These are phyloP conservation scores for Metschnikowia dekortorum DNA, from an alignment of 805 yeast species.

Conservation along the genomic window DNA sequence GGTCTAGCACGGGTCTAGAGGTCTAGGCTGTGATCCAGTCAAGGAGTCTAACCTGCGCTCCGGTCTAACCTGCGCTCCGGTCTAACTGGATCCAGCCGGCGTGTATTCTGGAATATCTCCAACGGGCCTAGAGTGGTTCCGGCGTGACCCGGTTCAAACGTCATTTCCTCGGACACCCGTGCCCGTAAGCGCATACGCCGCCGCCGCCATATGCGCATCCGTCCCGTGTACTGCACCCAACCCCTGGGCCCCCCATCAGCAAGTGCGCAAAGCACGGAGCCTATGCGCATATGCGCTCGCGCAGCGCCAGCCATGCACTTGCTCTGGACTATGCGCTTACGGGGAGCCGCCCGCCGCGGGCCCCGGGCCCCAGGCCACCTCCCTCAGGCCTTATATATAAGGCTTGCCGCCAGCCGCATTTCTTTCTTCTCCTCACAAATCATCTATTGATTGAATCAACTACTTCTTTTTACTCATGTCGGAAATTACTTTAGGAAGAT, in stretches of 20 bases:
- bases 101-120: too few species aligned
- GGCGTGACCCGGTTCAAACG: too few species aligned
- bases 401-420: background rate
- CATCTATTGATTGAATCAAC: slow-evolving; percentile 1
- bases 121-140: background rate
- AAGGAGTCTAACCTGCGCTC: too few species aligned
- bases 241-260: background rate
- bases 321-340: slow-evolving; percentile 12
- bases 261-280: background rate
- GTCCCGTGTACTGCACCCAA: background rate
- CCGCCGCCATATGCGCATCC: background rate
- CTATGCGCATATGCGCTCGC: background rate
- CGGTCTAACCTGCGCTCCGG: too few species aligned
- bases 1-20: too few species aligned
- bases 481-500: slow-evolving; percentile 66
- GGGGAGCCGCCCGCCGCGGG: background rate
- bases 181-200: background rate
- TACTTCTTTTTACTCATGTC: slow-evolving; percentile 20
- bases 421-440: background rate
- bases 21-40: too few species aligned
- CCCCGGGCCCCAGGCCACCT: background rate
- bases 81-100: too few species aligned
- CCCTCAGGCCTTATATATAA: background rate
- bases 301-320: background rate
- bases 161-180: background rate